These are phyloP conservation scores for Hymenoscyphus scutula DNA, from an alignment of 2,329 filamentous ascomycete genomes.

Conservation along the genomic window DNA sequence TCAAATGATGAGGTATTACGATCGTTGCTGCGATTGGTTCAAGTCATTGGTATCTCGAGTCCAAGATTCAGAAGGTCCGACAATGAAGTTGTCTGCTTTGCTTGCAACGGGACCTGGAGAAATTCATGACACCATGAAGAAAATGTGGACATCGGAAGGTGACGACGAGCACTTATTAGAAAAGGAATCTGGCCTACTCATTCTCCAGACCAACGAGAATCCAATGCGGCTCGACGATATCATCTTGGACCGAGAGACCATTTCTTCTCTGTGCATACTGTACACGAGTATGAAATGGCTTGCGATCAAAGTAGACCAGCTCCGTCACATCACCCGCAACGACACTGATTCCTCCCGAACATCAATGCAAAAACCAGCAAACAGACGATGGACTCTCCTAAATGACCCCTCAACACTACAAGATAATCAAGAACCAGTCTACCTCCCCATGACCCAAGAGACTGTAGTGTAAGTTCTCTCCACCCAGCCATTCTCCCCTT, in stretches of 20 bases:
- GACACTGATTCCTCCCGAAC: constrained; percentile 62
- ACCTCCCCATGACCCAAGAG: constrained; percentile 83
- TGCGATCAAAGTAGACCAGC: constrained; percentile 72
- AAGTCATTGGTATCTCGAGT: constrained; percentile 75
- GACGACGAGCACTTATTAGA: constrained; percentile 58
- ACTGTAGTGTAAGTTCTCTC: constrained; percentile 66
- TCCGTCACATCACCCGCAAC: constrained; percentile 78
- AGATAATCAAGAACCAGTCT: constrained; percentile 66
- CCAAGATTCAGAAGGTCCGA: constrained; percentile 54
- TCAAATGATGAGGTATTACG: constrained; percentile 91
- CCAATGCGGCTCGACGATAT: constrained; percentile 75
- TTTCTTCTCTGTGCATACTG: constrained; percentile 79
- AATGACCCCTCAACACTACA: constrained; percentile 58
- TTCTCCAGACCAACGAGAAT: constrained; percentile 56
- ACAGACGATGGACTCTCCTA: constrained; percentile 80
- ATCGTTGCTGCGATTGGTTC: constrained; percentile 88
- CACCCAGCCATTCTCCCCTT: too few species aligned
- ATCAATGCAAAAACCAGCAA: constrained; percentile 37
- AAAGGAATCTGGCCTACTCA: constrained; percentile 58
- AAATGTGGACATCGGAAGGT: constrained; percentile 59
- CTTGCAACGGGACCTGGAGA: constrained; percentile 69
- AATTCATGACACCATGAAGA: constrained; percentile 67
- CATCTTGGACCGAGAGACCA: constrained; percentile 83
- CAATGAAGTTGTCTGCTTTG: constrained; percentile 68
- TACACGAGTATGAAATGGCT: constrained; percentile 99